phyloP scores from a whole-genome alignment of 2,329 filamentous ascomycete genomes.

The Fusarium sacchari region DNA sequence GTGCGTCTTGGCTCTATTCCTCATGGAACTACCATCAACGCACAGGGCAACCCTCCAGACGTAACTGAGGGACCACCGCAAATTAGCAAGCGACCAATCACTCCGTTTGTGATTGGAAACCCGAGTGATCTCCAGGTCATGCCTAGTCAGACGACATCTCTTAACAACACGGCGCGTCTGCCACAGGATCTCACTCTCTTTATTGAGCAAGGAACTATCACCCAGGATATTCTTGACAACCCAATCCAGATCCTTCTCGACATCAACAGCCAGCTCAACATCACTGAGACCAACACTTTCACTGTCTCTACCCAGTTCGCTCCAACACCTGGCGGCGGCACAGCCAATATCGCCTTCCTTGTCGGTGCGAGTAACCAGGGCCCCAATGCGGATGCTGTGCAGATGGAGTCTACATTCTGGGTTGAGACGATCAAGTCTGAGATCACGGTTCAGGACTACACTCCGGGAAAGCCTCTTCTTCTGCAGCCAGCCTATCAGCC shows the following conservation, averaged over 20 bases:
- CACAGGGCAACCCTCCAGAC: neutral
- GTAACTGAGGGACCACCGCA: neutral
- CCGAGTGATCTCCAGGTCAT: neutral
- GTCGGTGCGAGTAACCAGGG: neutral
- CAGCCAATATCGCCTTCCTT: conserved; percentile 11
- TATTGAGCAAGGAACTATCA: neutral
- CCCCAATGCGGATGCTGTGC: neutral
- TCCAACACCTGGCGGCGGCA: neutral
- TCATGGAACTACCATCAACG: conserved; percentile 10
- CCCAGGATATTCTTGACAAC: neutral
- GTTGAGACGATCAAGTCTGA: neutral
- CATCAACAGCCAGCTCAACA: conserved; percentile 10
- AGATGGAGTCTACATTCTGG: conserved; percentile 10
- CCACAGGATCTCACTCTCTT: neutral
- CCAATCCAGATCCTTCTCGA: conserved; percentile 1
- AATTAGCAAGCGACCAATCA: neutral
- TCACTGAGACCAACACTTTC: conserved; percentile 6
- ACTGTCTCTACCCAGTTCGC: neutral
- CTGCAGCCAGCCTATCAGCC: neutral
- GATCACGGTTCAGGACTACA: neutral
- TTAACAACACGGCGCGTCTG: neutral
- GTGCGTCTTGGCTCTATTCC: conserved; percentile 3
- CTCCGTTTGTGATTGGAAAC: neutral
- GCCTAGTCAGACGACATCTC: neutral
- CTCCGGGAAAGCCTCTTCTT: neutral